phyloP scores from a whole-genome alignment of 2,329 filamentous ascomycete species.

The Chaetothyriales sp. region DNA sequence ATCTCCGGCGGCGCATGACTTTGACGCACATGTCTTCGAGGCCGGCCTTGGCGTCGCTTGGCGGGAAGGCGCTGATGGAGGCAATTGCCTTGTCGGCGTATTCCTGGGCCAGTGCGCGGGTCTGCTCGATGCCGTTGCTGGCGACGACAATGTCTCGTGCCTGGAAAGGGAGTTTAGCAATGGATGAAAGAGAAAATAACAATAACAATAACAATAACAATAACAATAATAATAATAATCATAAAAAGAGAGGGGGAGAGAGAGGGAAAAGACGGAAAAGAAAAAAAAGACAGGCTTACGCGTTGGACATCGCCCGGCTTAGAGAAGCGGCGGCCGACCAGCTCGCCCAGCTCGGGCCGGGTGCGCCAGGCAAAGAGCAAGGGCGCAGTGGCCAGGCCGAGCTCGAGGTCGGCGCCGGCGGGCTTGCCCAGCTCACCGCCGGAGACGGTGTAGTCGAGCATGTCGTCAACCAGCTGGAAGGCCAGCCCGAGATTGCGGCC shows the following conservation, averaged over 20 bases:
- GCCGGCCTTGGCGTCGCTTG: conserved; percentile 87
- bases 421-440: conserved; percentile 84
- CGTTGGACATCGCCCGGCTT: conserved; percentile 68
- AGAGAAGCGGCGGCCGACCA: conserved; percentile 86
- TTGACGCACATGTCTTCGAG: conserved; percentile 89
- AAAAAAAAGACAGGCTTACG: conserved; percentile 42
- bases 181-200: too few relatives aligned
- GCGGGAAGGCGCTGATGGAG: conserved; percentile 72
- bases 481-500: conserved; percentile 87
- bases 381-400: conserved; percentile 86
- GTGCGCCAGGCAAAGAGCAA: conserved; percentile 92
- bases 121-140: conserved; percentile 84
- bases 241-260: too few relatives aligned
- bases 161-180: conserved; percentile 34
- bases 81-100: conserved; percentile 79
- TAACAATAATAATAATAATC: too few relatives aligned
- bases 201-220: too few relatives aligned
- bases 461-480: conserved; percentile 94
- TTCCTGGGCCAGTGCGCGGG: conserved; percentile 74
- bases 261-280: conserved; percentile 4
- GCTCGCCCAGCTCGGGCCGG: conserved; percentile 64
- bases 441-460: conserved; percentile 88
- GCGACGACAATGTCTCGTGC: conserved; percentile 71
- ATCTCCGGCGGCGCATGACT: conserved; percentile 80
- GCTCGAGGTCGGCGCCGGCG: conserved; percentile 80